Conservation (phyloP, 768 basidiomycete species). For the Clitopilus hobsonii region DNA sequence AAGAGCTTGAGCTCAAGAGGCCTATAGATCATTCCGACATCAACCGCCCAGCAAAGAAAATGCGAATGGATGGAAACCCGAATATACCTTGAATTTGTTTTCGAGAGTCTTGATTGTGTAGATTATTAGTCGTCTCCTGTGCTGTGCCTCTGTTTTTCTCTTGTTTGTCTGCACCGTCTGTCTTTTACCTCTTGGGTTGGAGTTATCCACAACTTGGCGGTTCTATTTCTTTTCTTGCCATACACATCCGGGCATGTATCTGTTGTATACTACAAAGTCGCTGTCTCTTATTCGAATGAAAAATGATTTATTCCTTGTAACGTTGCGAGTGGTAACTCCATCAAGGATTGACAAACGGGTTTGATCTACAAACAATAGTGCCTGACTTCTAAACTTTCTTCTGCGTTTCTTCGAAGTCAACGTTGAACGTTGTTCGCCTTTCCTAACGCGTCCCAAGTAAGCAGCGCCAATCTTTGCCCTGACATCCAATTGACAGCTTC, state of each 20-base stretch:
- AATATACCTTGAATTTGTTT: constrained; percentile 52
- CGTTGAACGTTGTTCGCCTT: constrained; percentile 1
- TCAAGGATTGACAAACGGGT: background rate
- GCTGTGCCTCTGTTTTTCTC: constrained; percentile 9
- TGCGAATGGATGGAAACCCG: constrained; percentile 56
- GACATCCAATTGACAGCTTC: background rate
- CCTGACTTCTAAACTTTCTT: background rate
- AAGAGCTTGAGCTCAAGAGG: constrained; percentile 58
- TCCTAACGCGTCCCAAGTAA: background rate
- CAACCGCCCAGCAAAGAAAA: constrained; percentile 60
- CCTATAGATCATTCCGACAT: constrained; percentile 49
- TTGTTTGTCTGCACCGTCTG: background rate
- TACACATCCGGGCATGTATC: background rate
- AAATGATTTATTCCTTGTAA: background rate
- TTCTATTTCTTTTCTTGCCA: background rate
- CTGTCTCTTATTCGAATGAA: background rate
- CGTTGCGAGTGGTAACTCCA: background rate
- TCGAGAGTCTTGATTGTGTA: constrained; percentile 23
- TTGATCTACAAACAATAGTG: background rate
- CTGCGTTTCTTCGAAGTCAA: background rate
- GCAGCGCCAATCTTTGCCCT: background rate
- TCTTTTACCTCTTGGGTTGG: constrained; percentile 3
- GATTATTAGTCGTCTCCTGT: constrained; percentile 11
- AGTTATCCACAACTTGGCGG: background rate
- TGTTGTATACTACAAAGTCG: background rate